A percentile compares a stretch with the other conserved stretches of the same genome.
Evolutionary conservation across 805 yeast genomes (phyloP).

Genomic region (Candida coleopterorum): DNA sequence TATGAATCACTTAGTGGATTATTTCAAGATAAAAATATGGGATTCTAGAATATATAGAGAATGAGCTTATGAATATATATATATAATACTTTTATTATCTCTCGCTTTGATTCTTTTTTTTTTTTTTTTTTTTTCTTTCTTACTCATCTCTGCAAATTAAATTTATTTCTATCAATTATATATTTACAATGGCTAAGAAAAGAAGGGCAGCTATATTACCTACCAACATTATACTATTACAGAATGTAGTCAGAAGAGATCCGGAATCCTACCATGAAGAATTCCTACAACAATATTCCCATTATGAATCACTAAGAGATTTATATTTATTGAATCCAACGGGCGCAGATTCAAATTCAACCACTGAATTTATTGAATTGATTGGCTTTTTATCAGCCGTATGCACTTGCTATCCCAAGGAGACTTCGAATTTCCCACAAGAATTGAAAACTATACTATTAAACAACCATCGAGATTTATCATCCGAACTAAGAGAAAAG

Average conservation of each 20-base stretch:
- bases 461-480: slow-evolving; percentile 74
- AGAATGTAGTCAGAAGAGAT: slow-evolving; percentile 89
- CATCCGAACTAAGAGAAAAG: slow-evolving; percentile 86
- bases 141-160: slow-evolving; percentile 3
- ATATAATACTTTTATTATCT: no score
- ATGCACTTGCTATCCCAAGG: slow-evolving; percentile 83
- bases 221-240: slow-evolving; percentile 83
- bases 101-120: no score
- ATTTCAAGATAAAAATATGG: slow-evolving; percentile 14
- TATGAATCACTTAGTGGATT: slow-evolving; percentile 70
- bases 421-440: slow-evolving; percentile 77
- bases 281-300: slow-evolving; percentile 86
- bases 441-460: slow-evolving; percentile 67
- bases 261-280: slow-evolving; percentile 94
- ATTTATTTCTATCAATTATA: background rate
- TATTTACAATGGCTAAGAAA: slow-evolving; percentile 64
- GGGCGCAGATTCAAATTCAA: slow-evolving; percentile 50
- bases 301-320: slow-evolving; percentile 86
- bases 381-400: slow-evolving; percentile 92
- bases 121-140: background rate
- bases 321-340: slow-evolving; percentile 71
- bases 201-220: slow-evolving; percentile 93
- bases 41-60: background rate
- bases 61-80: no score
- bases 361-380: slow-evolving; percentile 68